Conservation (phyloP, 2,329 filamentous ascomycete species). For the Trichoderma lentiforme region DNA sequence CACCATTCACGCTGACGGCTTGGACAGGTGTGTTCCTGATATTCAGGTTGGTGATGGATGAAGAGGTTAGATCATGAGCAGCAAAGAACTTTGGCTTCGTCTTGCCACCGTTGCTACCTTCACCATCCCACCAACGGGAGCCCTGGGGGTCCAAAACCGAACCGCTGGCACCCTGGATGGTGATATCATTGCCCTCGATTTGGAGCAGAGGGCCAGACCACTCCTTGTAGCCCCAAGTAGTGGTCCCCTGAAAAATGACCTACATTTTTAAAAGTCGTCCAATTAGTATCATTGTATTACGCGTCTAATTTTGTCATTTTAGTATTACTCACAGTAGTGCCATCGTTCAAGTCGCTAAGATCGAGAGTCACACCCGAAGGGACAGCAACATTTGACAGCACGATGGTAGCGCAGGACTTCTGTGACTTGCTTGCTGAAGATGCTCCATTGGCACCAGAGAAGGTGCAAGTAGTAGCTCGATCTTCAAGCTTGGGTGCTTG, state of each 20-base stretch:
- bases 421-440: constrained; percentile 12
- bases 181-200: constrained; percentile 7
- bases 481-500: not conserved
- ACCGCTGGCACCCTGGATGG: not conserved
- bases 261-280: not conserved
- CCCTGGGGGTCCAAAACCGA: not conserved
- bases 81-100: constrained; percentile 62
- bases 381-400: constrained; percentile 8
- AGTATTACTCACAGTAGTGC: not conserved
- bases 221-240: constrained; percentile 9
- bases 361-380: constrained; percentile 7
- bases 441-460: constrained; percentile 4
- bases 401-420: constrained; percentile 5
- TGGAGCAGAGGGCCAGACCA: constrained; percentile 10
- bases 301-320: too few species aligned
- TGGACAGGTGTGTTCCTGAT: constrained; percentile 43
- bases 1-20: constrained; percentile 38
- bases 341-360: constrained; percentile 11
- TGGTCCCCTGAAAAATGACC: constrained; percentile 10
- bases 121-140: constrained; percentile 56
- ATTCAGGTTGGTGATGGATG: constrained; percentile 36
- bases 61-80: constrained; percentile 38
- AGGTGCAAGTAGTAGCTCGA: constrained; percentile 7
- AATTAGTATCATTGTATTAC: not conserved
- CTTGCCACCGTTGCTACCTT: constrained; percentile 58